Percentiles rank a stretch among this genome's conserved stretches.
These are phyloP conservation scores for Penicillium arizonense DNA, from an alignment of 495 filamentous ascomycete species.

Conservation along the genomic window DNA sequence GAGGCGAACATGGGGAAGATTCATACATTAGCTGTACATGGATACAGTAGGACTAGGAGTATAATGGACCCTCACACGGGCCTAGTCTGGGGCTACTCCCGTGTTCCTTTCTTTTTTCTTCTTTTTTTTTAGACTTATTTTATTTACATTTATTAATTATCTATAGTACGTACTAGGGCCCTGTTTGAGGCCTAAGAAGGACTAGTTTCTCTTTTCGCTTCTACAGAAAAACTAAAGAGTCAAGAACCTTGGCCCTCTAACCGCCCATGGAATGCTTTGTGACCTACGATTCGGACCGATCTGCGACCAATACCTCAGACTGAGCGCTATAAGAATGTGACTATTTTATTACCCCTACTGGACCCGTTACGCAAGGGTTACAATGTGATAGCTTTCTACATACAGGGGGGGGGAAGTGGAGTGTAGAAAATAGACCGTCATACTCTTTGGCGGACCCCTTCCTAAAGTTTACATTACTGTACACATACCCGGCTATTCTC, in stretches of 20 bases:
- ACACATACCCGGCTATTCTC: slow-evolving; percentile 21
- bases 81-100: slow-evolving; percentile 15
- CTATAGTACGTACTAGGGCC: neutral
- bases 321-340: slow-evolving; percentile 16
- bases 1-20: slow-evolving; percentile 21
- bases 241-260: slow-evolving; percentile 20
- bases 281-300: slow-evolving; percentile 31
- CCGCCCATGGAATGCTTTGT: slow-evolving; percentile 19
- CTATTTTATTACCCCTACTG: slow-evolving; percentile 2
- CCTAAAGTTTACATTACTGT: slow-evolving; percentile 16
- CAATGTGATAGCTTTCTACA: slow-evolving; percentile 26
- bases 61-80: slow-evolving; percentile 15
- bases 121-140: slow-evolving; percentile 7
- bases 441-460: slow-evolving; percentile 18
- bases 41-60: neutral
- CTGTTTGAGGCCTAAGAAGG: neutral
- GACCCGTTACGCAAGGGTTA: slow-evolving; percentile 44
- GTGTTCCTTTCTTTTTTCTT: slow-evolving; percentile 12
- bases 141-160: slow-evolving; percentile 5
- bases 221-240: slow-evolving; percentile 10
- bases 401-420: slow-evolving; percentile 23
- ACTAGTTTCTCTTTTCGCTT: neutral
- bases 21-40: neutral
- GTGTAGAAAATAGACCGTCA: slow-evolving; percentile 18
- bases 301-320: slow-evolving; percentile 20